Evolutionary conservation across 73 alveolate genomes (phyloP).

Genomic region (Tetrahymena malaccensis): DNA sequence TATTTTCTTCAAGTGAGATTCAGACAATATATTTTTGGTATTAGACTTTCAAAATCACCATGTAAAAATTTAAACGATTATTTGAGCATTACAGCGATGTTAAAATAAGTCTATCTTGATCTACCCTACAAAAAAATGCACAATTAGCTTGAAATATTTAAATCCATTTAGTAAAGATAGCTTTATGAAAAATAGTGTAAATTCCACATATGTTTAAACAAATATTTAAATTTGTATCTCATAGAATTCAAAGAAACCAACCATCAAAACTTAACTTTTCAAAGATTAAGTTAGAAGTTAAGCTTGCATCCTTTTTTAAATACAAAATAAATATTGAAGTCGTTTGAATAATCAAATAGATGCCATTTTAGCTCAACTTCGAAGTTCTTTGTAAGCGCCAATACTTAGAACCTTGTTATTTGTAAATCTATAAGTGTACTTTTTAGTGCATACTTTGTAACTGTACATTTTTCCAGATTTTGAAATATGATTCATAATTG

Average conservation of each 20-base stretch:
- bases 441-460: background rate
- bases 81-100: background rate
- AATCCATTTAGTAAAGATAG: background rate
- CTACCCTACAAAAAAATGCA: background rate
- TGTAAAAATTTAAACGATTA: background rate
- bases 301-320: background rate
- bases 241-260: background rate
- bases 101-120: background rate
- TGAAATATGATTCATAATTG: background rate
- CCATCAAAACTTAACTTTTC: background rate
- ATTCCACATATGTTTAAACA: too few species aligned
- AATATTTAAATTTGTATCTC: background rate
- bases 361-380: background rate
- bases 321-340: background rate
- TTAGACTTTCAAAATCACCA: background rate
- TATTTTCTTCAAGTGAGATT: background rate
- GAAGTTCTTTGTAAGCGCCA: background rate
- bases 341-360: too few species aligned
- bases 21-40: too few species aligned
- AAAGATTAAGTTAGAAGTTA: background rate
- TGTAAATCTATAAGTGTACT: background rate
- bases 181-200: too few species aligned
- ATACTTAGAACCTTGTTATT: background rate
- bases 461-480: background rate
- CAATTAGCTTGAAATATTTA: too few species aligned